These are phyloP conservation scores for Russula brevipes DNA, from an alignment of 768 basidiomycete genomes.

Conservation along the genomic window DNA sequence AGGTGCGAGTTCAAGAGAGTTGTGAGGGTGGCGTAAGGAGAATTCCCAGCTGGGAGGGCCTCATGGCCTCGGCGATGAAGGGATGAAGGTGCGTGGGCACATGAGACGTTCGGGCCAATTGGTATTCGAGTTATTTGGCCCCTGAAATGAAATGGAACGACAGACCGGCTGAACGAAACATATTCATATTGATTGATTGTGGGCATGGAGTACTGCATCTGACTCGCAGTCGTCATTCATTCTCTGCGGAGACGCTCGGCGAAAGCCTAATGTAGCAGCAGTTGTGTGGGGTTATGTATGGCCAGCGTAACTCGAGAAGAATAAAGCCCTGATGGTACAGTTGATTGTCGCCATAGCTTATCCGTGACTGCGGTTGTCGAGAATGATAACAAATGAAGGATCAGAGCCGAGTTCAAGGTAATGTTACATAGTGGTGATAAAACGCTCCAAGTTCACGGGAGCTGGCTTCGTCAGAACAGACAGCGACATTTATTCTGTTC, in stretches of 20 bases:
- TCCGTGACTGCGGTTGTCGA: constrained; percentile 7
- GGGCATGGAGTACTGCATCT: too few species aligned
- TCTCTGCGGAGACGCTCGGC: too few species aligned
- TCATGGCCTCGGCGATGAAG: too few species aligned
- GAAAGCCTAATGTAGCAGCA: background rate
- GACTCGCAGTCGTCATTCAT: background rate
- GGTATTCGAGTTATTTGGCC: too few species aligned
- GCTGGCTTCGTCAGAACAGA: constrained; percentile 3
- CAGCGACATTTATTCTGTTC: constrained; percentile 20
- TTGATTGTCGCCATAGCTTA: constrained; percentile 12
- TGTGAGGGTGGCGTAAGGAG: too few species aligned
- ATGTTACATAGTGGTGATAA: background rate
- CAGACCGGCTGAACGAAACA: too few species aligned
- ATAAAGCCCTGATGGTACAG: background rate
- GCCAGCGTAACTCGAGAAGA: constrained; percentile 10
- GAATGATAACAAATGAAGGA: background rate
- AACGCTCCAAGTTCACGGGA: constrained; percentile 15
- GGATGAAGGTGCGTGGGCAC: too few species aligned
- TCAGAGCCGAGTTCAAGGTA: constrained; percentile 15
- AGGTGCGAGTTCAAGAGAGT: too few species aligned
- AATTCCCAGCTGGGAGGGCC: too few species aligned
- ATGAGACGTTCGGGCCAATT: too few species aligned
- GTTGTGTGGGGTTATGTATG: background rate
- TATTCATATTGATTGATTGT: too few species aligned
- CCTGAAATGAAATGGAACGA: too few species aligned